A percentile compares a stretch with the other conserved stretches of the same genome.
These are phyloP conservation scores for Kwoniella mangroviensis DNA, from an alignment of 768 basidiomycete species.

Conservation along the genomic window DNA sequence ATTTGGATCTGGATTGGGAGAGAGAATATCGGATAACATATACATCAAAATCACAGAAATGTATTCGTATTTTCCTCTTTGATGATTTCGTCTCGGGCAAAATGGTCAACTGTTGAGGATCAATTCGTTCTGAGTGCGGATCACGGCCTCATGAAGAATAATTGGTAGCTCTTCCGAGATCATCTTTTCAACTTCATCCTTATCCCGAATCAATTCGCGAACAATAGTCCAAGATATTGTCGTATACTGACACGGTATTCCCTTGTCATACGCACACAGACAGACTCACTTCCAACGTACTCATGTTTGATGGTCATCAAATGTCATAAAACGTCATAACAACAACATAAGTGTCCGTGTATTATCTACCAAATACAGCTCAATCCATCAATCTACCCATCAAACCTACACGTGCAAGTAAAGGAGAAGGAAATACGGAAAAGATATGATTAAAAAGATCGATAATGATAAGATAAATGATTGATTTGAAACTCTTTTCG, in stretches of 20 bases:
- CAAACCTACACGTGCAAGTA: not conserved
- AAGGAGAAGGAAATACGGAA: too few relatives aligned
- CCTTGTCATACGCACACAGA: too few relatives aligned
- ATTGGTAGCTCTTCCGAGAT: too few relatives aligned
- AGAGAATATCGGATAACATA: constrained; percentile 10
- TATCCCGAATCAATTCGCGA: too few relatives aligned
- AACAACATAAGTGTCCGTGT: constrained; percentile 1
- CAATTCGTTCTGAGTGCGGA: too few relatives aligned
- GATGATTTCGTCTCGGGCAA: not conserved
- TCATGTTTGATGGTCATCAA: not conserved
- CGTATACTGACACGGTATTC: too few relatives aligned
- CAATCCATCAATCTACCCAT: not conserved
- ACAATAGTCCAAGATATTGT: too few relatives aligned
- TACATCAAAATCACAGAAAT: constrained; percentile 3
- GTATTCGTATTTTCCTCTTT: constrained; percentile 16
- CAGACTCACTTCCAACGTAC: not conserved
- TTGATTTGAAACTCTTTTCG: not conserved
- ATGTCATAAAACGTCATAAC: not conserved
- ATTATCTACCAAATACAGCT: not conserved
- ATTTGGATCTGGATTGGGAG: constrained; percentile 9
- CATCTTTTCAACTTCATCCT: too few relatives aligned
- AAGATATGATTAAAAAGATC: too few relatives aligned
- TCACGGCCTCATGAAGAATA: too few relatives aligned
- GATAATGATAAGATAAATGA: not conserved
- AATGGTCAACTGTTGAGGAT: too few relatives aligned